These are phyloP conservation scores for Aureobasidium pullulans DNA, from an alignment of 2,329 filamentous ascomycete genomes.

Conservation along the genomic window DNA sequence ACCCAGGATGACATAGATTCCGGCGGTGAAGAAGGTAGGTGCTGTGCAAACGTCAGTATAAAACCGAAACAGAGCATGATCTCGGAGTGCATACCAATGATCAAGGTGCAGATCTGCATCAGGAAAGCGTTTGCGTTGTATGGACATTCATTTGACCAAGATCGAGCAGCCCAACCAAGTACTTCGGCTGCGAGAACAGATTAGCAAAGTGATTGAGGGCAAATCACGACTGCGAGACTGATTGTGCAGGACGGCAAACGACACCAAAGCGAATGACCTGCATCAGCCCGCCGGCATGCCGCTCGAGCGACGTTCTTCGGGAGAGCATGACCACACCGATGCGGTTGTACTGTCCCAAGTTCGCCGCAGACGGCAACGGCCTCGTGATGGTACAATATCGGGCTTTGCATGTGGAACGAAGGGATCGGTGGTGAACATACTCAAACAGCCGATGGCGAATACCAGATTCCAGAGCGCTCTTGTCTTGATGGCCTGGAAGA, in stretches of 20 bases:
- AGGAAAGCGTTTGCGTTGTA: slow-evolving; percentile 32
- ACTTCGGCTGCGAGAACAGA: slow-evolving; percentile 5
- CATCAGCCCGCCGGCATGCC: too few relatives aligned
- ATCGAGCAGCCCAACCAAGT: slow-evolving; percentile 14
- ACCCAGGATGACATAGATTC: slow-evolving; percentile 56
- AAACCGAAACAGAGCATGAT: background rate
- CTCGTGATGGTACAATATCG: too few relatives aligned
- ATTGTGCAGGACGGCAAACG: background rate
- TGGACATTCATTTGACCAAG: slow-evolving; percentile 8
- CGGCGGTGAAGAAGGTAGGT: slow-evolving; percentile 58
- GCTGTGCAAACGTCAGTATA: slow-evolving; percentile 24
- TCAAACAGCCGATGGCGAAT: slow-evolving; percentile 13
- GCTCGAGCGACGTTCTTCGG: too few relatives aligned
- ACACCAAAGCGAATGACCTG: too few relatives aligned
- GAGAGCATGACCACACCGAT: too few relatives aligned
- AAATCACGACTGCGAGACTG: too few relatives aligned
- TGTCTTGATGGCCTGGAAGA: slow-evolving; percentile 8
- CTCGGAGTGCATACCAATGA: slow-evolving; percentile 3
- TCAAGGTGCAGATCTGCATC: slow-evolving; percentile 25
- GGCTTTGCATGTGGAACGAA: background rate
- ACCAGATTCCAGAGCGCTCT: slow-evolving; percentile 13
- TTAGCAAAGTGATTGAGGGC: background rate
- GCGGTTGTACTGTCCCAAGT: too few relatives aligned
- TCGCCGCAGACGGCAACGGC: too few relatives aligned
- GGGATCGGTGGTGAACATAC: background rate